These are phyloP conservation scores for Leishmania major DNA, from an alignment of 208 protist genomes.

Conservation along the genomic window DNA sequence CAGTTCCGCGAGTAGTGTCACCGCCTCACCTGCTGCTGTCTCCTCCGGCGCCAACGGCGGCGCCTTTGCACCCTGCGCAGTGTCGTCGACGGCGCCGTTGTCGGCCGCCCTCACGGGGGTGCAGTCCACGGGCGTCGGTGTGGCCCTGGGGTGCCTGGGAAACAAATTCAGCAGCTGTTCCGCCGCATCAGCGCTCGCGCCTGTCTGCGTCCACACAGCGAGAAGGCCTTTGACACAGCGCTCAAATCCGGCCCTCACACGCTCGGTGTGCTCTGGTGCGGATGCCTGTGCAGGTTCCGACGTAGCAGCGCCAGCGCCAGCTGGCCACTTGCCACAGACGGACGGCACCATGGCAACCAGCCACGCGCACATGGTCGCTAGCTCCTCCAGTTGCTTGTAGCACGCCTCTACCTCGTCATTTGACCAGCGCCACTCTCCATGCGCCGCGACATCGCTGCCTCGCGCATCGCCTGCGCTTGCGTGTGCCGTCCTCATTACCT, in stretches of 20 bases:
- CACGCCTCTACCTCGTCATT: not conserved
- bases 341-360: slow-evolving; percentile 8
- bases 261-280: not conserved
- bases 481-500: not conserved
- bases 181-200: slow-evolving; percentile 1
- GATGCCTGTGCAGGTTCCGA: not conserved
- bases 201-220: slow-evolving; percentile 23
- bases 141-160: not conserved
- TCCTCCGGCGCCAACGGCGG: not conserved
- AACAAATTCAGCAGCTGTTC: slow-evolving; percentile 12
- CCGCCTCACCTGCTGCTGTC: not conserved
- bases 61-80: not conserved
- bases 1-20: slow-evolving; percentile 4
- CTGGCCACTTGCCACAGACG: not conserved
- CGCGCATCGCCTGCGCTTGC: not conserved
- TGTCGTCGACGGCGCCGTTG: not conserved
- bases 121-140: not conserved
- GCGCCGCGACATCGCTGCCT: not conserved
- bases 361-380: slow-evolving; percentile 25
- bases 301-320: not conserved
- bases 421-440: not conserved
- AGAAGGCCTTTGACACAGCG: slow-evolving; percentile 17
- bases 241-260: slow-evolving; percentile 8
- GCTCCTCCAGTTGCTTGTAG: slow-evolving; percentile 10
- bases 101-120: not conserved